phyloP scores from a whole-genome alignment of 306 rosid genomes.

The Cicer yamashitae region DNA sequence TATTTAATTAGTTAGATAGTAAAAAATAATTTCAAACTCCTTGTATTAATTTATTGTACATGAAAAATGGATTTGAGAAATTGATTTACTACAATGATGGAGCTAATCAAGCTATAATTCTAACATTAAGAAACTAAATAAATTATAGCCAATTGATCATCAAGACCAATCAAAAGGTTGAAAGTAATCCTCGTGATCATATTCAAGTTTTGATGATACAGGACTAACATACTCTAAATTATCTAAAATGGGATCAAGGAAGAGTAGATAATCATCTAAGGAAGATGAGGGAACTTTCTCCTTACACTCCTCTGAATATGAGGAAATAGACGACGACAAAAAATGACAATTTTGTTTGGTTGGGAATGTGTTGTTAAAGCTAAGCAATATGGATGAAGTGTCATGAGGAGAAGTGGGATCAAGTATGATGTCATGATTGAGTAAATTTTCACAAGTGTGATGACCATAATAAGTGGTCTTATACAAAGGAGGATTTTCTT shows the following conservation, averaged over 20 bases:
- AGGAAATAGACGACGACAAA: constrained; percentile 27
- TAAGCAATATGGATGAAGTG: constrained; percentile 39
- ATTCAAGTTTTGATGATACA: constrained; percentile 20
- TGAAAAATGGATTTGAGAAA: too few relatives aligned
- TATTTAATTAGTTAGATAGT: too few relatives aligned
- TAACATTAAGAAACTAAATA: too few relatives aligned
- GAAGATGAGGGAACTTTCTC: neutral
- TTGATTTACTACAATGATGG: too few relatives aligned
- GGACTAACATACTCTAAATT: neutral
- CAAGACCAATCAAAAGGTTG: neutral
- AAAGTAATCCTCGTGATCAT: neutral
- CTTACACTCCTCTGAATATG: neutral
- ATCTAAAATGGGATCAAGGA: constrained; percentile 18
- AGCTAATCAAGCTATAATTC: too few relatives aligned
- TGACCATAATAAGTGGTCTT: constrained; percentile 57
- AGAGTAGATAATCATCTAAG: neutral
- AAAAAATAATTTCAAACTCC: too few relatives aligned
- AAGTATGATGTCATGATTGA: constrained; percentile 48
- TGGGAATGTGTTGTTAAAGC: constrained; percentile 53
- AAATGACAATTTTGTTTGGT: constrained; percentile 39
- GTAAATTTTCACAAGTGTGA: constrained; percentile 59
- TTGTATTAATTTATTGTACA: too few relatives aligned
- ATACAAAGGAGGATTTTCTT: constrained; percentile 53
- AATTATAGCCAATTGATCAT: neutral
- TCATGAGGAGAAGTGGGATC: constrained; percentile 18